These are phyloP conservation scores for Nigrograna mackinnonii DNA, from an alignment of 2,329 filamentous ascomycete genomes.

Conservation along the genomic window DNA sequence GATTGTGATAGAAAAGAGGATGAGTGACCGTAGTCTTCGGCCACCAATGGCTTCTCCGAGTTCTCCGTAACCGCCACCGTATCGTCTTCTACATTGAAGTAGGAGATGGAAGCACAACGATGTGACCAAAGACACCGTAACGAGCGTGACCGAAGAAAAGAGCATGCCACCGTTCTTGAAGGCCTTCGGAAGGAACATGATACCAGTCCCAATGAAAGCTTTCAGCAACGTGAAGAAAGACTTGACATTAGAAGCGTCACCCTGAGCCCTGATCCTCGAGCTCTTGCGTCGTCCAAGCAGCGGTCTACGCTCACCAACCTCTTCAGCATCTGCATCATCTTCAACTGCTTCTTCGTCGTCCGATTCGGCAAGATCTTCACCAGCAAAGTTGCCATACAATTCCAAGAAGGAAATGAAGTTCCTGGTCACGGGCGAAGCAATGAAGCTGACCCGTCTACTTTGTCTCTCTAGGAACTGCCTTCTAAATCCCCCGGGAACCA, in stretches of 20 bases:
- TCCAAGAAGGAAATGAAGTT: conserved; percentile 78
- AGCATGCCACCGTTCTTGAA: conserved; percentile 78
- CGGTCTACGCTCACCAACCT: conserved; percentile 60
- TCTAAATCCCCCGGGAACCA: conserved; percentile 58
- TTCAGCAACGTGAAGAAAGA: conserved; percentile 80
- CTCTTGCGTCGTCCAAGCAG: conserved; percentile 62
- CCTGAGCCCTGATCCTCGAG: conserved; percentile 53
- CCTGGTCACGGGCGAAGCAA: conserved; percentile 61
- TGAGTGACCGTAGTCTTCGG: conserved; percentile 63
- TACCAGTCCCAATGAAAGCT: conserved; percentile 78
- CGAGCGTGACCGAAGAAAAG: conserved; percentile 71
- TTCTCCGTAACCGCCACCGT: conserved; percentile 75
- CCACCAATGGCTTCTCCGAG: conserved; percentile 70
- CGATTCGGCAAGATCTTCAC: conserved; percentile 66
- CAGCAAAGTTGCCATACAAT: conserved; percentile 76
- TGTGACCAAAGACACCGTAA: conserved; percentile 67
- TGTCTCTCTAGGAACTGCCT: conserved; percentile 54
- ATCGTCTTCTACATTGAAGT: conserved; percentile 65
- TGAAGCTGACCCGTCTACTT: conserved; percentile 43
- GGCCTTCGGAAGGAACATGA: conserved; percentile 80
- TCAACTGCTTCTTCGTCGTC: conserved; percentile 61
- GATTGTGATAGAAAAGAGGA: conserved; percentile 71
- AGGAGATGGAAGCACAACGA: conserved; percentile 74
- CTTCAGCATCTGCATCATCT: conserved; percentile 56
- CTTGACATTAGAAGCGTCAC: conserved; percentile 70